Evolutionary conservation across 495 filamentous ascomycete species (phyloP), one percentile per base, ranked within the genome.

Genomic region (Daldinia vernicosa): DNA sequence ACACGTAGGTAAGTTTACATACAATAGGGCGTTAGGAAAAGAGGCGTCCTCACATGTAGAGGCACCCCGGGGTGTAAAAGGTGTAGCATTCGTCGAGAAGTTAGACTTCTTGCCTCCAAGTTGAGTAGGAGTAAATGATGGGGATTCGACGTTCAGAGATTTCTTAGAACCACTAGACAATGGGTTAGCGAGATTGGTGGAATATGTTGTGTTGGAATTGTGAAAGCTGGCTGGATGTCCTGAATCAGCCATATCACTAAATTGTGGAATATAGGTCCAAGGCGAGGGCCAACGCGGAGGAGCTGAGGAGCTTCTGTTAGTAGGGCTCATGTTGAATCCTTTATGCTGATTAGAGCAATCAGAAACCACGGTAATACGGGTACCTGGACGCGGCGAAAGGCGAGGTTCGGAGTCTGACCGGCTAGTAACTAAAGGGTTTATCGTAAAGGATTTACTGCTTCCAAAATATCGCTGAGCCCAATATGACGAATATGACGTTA

Each of bases 101-200:
- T 79, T 83, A 8, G 85, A 82, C 75, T 92, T 93, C 70, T 89
- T 91, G 7, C 85, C 67, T 11, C 79, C 75, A 22, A 75, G 61
- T 33, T 72, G 70, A 5, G 82, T 84, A 66, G 95, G 96, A 1
- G 93, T 97, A 72, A 99, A 99, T 45, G 95, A 91, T 14, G 96
- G 95, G 12, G 95, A 98, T 70, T 98, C 95, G 72, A 97, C 95
- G 78, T 97, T 98, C 73, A 99, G 88, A 14, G 89, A 83, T 82
- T 95, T 93, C 82, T 91, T 95, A 63, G 85, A 79, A 71, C 77
- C 76, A 72, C 37, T 32, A 61, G 40, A 51, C n/a, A 28, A n/a
- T n/a, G n/a, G 19, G 45, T 70, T 65, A 70, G 71, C 28, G 54
- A 52, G 22, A 28, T 22, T 17, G 14, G 6, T 33, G 24, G 17